A percentile compares a stretch with the other conserved stretches of the same genome.
Evolutionary conservation across 306 rosid species (phyloP).

Genomic region (Sophora flavescens): DNA sequence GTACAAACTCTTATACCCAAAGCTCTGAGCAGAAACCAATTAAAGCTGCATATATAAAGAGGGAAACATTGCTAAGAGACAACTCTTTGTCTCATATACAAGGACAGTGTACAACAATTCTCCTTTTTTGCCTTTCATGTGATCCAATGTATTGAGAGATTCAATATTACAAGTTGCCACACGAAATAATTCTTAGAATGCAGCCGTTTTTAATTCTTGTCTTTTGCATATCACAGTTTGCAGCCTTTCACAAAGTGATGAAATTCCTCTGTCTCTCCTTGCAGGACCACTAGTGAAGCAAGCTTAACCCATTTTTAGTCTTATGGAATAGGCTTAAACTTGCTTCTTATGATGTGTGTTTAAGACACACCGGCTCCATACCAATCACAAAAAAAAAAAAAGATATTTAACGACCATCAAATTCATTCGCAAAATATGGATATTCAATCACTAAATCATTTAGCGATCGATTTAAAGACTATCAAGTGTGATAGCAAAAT

Average conservation of each 20-base stretch:
- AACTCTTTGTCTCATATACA: constrained; percentile 53
- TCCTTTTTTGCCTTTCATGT: constrained; percentile 53
- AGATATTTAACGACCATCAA: no score
- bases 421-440: no score
- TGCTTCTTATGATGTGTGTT: constrained; percentile 20
- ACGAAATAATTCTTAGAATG: constrained; percentile 40
- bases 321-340: constrained; percentile 40
- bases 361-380: constrained; percentile 31
- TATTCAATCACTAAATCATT: no score
- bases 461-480: no score
- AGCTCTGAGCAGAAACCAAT: constrained; percentile 35
- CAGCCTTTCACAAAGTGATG: constrained; percentile 51
- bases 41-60: constrained; percentile 46
- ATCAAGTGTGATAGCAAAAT: no score
- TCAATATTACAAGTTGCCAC: constrained; percentile 43
- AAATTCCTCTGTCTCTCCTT: constrained; percentile 39
- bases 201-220: constrained; percentile 51
- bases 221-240: constrained; percentile 38
- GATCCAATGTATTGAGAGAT: constrained; percentile 39
- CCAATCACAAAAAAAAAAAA: background rate
- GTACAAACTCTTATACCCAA: constrained; percentile 30
- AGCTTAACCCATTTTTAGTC: constrained; percentile 1
- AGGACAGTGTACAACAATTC: constrained; percentile 43
- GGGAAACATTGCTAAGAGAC: constrained; percentile 41
- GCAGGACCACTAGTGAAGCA: constrained; percentile 54